Evolutionary conservation across 1,284 basidiomycete genomes (phyloP), one percentile per base, ranked within the genome.

Genomic region (Ustilago esculenta): DNA sequence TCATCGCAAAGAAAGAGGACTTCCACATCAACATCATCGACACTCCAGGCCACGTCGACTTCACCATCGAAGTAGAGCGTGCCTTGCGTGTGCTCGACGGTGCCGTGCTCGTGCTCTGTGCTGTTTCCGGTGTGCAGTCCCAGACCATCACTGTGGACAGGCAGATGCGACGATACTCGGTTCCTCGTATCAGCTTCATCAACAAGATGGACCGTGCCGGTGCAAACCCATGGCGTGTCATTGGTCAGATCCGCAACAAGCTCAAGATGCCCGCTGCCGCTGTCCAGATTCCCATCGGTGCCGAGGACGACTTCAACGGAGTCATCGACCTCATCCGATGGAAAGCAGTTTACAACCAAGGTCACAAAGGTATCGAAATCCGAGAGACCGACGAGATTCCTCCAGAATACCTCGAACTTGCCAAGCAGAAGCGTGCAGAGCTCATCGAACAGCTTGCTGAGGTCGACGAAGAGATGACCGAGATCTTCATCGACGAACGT

Each of bases 201-300:
- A 99, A 98, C 85, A 98, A 99, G 85, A 98, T 99, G 96, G 96
- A 99, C 81, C 88, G 94, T 73, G 93, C 94, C 57, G 96, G 96
- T 51, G 92, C 95, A 27, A 98, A 98, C 84, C 96, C 96, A 4
- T 95, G 92, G 90, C 87, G 94, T 55, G 94, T 98, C 47, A 89
- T 98, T 43, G 86, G 89, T 54, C 96, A 98, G 83, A 92, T 99
- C 67, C 87, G 94, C 60, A 86, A 87, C 12, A 99, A 98, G 84
- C 88, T 98, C 47, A 89, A 90, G 73, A 93, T 97, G 72, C 87
- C 90, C 36, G 94, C 94, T 24, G 96, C 96, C 2, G 91, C 94
- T n/a, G 90, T 98, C 11, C 94, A 98, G 77, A 88, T 98, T 20
- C 96, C 95, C 10, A 98, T 98, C 70, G 96, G 95, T 10, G 86